Evolutionary conservation across 78 protist species (phyloP).

Genomic region (slime mould (Dictyostelium discoideum)): DNA sequence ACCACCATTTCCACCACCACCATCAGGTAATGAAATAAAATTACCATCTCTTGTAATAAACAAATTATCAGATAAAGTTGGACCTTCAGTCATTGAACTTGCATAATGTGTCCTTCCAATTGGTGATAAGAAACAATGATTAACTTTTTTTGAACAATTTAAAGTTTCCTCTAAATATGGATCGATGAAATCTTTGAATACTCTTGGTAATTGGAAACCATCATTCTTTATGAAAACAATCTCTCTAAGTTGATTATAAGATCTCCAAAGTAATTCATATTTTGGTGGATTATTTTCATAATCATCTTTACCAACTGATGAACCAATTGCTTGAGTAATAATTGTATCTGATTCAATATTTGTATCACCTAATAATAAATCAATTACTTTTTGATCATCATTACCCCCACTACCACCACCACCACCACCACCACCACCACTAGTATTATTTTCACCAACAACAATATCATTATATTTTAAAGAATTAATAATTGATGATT

Average conservation of each 20-base stretch:
- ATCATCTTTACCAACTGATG: slow-evolving; percentile 4
- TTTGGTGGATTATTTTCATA: not conserved
- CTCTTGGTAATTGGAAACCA: slow-evolving; percentile 64
- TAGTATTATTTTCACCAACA: no score
- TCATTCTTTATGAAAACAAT: slow-evolving; percentile 65
- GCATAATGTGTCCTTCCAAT: slow-evolving; percentile 78
- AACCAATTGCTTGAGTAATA: slow-evolving; percentile 30
- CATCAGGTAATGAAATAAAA: not conserved
- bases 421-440: not conserved
- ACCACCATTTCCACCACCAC: not conserved
- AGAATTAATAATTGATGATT: not conserved
- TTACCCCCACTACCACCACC: not conserved
- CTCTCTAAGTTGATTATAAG: slow-evolving; percentile 65
- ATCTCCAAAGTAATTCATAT: slow-evolving; percentile 69
- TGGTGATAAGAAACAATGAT: slow-evolving; percentile 66
- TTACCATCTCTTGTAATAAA: slow-evolving; percentile 76
- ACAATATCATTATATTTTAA: not conserved
- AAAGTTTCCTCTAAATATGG: not conserved
- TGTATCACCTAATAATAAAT: slow-evolving; percentile 1
- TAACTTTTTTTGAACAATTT: slow-evolving; percentile 10
- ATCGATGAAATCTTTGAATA: slow-evolving; percentile 18
- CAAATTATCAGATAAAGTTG: slow-evolving; percentile 64
- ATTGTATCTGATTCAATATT: not conserved
- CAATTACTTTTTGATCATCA: not conserved
- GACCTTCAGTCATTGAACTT: slow-evolving; percentile 60